phyloP scores from a whole-genome alignment of 2,329 filamentous ascomycete genomes.

The Trichoderma oligosporum region DNA sequence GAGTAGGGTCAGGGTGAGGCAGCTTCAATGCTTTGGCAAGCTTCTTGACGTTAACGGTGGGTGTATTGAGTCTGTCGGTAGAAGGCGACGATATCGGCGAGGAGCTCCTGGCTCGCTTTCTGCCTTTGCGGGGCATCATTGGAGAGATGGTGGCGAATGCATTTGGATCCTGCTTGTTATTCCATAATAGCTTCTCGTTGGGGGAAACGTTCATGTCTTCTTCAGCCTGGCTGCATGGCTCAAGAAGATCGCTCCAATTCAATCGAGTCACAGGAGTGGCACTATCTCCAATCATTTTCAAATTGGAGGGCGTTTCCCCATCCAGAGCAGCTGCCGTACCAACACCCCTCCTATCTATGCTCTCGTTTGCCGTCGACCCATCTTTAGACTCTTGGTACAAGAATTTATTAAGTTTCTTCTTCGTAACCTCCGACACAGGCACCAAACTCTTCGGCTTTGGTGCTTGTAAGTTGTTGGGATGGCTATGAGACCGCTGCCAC shows the following conservation, averaged over 20 bases:
- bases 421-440: slow-evolving; percentile 55
- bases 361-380: slow-evolving; percentile 21
- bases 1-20: slow-evolving; percentile 66
- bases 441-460: slow-evolving; percentile 39
- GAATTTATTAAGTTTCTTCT: slow-evolving; percentile 59
- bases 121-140: slow-evolving; percentile 48
- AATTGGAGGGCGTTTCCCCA: slow-evolving; percentile 18
- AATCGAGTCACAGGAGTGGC: slow-evolving; percentile 50
- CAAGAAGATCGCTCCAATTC: slow-evolving; percentile 57
- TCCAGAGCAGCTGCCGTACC: background rate
- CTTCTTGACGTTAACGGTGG: slow-evolving; percentile 55
- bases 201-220: slow-evolving; percentile 51
- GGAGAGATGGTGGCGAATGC: slow-evolving; percentile 44
- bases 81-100: slow-evolving; percentile 68
- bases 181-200: slow-evolving; percentile 60
- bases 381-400: slow-evolving; percentile 34
- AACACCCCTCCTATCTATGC: slow-evolving; percentile 18
- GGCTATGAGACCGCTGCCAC: slow-evolving; percentile 55
- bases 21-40: slow-evolving; percentile 59
- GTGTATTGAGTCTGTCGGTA: slow-evolving; percentile 40
- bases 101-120: slow-evolving; percentile 69
- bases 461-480: slow-evolving; percentile 40
- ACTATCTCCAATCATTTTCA: slow-evolving; percentile 25
- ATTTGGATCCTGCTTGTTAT: slow-evolving; percentile 44
- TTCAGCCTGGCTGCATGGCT: slow-evolving; percentile 41